Conservation (phyloP, 305 asterid genomes). For the Solanum aculeatissimum region DNA sequence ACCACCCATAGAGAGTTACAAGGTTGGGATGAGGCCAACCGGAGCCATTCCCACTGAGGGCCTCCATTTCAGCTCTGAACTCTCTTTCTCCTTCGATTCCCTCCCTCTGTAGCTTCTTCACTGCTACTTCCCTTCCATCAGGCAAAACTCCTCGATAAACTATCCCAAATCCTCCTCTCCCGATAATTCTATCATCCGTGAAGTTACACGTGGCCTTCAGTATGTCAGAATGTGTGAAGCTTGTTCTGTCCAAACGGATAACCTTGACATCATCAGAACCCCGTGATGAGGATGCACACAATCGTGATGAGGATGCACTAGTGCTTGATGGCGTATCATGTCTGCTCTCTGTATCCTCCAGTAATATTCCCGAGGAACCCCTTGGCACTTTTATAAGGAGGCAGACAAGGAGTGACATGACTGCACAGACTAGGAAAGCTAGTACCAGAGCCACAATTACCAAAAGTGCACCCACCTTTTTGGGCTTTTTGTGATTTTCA, state of each 20-base stretch:
- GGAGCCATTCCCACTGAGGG: constrained; percentile 25
- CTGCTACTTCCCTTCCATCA: constrained; percentile 37
- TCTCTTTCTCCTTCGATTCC: constrained; percentile 54
- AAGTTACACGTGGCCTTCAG: constrained; percentile 46
- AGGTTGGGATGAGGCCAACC: constrained; percentile 56
- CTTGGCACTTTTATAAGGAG: constrained; percentile 26
- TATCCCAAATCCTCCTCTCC: constrained; percentile 61
- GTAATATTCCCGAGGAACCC: constrained; percentile 5
- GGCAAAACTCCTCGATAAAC: constrained; percentile 48
- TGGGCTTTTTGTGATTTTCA: background rate
- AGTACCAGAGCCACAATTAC: constrained; percentile 26
- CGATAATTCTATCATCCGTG: constrained; percentile 47
- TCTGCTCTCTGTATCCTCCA: constrained; percentile 24
- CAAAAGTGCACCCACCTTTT: constrained; percentile 15
- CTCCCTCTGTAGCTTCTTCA: constrained; percentile 53
- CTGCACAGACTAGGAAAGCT: constrained; percentile 36
- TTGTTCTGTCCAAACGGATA: constrained; percentile 48
- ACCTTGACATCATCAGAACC: constrained; percentile 39
- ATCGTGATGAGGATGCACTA: constrained; percentile 34
- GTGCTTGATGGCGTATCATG: constrained; percentile 26
- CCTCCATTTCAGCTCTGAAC: constrained; percentile 56
- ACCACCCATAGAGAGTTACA: constrained; percentile 52
- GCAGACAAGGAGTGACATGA: constrained; percentile 27
- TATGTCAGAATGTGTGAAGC: constrained; percentile 57
- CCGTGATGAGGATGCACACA: constrained; percentile 20